Percentiles rank a stretch among this genome's conserved stretches.
Conservation (phyloP, 495 filamentous ascomycete species). For the Podospora pseudoanserina region DNA sequence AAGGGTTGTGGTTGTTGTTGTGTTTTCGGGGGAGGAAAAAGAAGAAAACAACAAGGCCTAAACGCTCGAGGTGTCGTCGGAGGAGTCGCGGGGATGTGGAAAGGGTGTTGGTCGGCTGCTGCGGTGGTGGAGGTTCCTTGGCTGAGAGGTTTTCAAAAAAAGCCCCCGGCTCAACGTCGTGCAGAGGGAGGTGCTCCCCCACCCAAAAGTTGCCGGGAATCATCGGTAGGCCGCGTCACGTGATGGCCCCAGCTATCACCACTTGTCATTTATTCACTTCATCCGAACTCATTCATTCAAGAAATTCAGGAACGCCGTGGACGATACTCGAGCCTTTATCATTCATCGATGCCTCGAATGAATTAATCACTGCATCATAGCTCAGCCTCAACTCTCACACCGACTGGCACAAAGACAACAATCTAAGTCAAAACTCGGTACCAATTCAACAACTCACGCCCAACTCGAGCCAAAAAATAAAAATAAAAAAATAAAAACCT, state of each 20-base stretch:
- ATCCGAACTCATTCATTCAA: background rate
- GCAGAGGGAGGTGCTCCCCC: background rate
- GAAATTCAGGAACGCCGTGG: background rate
- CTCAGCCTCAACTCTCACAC: background rate
- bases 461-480: background rate
- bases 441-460: background rate
- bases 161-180: slow-evolving; percentile 23
- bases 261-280: background rate
- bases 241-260: background rate
- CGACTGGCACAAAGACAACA: background rate
- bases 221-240: background rate
- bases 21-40: slow-evolving; percentile 23
- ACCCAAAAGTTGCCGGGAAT: background rate
- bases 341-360: too few relatives aligned
- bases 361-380: slow-evolving; percentile 17
- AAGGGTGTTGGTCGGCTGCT: slow-evolving; percentile 19
- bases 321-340: slow-evolving; percentile 11
- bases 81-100: slow-evolving; percentile 14
- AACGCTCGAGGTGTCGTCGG: slow-evolving; percentile 8
- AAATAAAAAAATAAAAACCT: background rate
- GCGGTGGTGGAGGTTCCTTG: slow-evolving; percentile 33
- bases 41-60: slow-evolving; percentile 31
- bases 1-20: slow-evolving; percentile 31
- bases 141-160: slow-evolving; percentile 40
- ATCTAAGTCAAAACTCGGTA: background rate